Base-by-base conservation (phyloP, 2,329 filamentous ascomycete species). In the Diaporthe vexans region DNA sequence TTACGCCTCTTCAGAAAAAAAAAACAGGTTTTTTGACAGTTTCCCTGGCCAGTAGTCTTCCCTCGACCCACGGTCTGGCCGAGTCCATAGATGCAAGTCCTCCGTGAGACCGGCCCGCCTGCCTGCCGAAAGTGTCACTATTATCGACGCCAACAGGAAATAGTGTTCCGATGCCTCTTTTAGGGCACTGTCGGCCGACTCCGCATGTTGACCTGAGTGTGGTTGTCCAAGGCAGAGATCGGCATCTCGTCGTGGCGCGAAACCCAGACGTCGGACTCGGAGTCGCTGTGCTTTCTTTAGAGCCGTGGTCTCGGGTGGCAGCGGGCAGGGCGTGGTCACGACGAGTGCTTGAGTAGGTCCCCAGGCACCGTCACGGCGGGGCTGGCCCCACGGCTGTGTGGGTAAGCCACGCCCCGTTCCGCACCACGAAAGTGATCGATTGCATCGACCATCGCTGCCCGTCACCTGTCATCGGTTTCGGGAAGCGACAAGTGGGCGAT, bases 1-100 rank as follows among this genome's bases (percentile, higher is more conserved):
- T 35, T 51, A 54, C 46, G 63, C 57, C 21, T 35, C 48, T 56
- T 43, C 9, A 52, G 48, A 51, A 67, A 7, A 43, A 61, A 71
- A 72, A 72, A 72, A 72, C 70, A 59, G 58, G 70, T 72, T 72
- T 72, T 63, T 54, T 37, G 10, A 72, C 46, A 61, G 19, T n/a
- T 63, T 56, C 70, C 51, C 24, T 35, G 52, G 33, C 57, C 57
- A 63, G 57, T 63, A 40, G 57, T 26, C 46, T 63, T 21, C 37
- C 70, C 33, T 29, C 37, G 69, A 61, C 33, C 70, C 46, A 68
- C 26, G 70, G 24, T 54, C 57, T 63, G 37, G 46, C 70, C 58
- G 46, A 72, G 70, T 61, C 70, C 70, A 63, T 63, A 54, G 37
- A 37, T 68, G 63, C 63, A 68, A 26, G 43, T 51, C 35, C 35